phyloP scores from a whole-genome alignment of 768 basidiomycete species.

The Suillus cothurnatus region DNA sequence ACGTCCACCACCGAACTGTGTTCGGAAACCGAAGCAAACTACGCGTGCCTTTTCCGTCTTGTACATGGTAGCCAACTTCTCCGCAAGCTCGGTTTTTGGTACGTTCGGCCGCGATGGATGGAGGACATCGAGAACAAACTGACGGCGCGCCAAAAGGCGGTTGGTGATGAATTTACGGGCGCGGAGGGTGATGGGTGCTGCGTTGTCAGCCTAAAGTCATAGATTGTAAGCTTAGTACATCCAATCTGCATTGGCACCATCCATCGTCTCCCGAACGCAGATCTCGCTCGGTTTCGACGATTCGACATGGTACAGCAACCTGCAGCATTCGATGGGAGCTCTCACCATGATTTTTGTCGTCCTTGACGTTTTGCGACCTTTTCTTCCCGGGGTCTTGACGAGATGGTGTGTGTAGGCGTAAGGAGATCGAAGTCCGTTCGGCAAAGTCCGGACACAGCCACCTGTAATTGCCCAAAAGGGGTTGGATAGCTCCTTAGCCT shows the following conservation, averaged over 20 bases:
- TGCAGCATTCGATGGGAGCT: constrained; percentile 21
- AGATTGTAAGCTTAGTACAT: constrained; percentile 26
- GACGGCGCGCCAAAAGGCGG: constrained; percentile 92
- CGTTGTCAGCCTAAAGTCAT: constrained; percentile 63
- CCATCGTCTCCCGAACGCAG: constrained; percentile 21
- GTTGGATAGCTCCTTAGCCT: background rate
- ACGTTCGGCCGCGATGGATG: constrained; percentile 97
- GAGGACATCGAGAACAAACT: constrained; percentile 93
- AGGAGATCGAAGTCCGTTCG: constrained; percentile 40
- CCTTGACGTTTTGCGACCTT: constrained; percentile 21
- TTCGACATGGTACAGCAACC: constrained; percentile 9
- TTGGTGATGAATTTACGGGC: constrained; percentile 99
- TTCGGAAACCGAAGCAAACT: constrained; percentile 92
- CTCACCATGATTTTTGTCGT: constrained; percentile 41
- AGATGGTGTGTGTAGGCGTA: constrained; percentile 16
- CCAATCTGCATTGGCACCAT: constrained; percentile 24
- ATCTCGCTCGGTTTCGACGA: constrained; percentile 12
- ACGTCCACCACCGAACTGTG: constrained; percentile 97
- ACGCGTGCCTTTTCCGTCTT: constrained; percentile 91
- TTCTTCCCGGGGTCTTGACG: constrained; percentile 33
- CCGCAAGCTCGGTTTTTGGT: constrained; percentile 86
- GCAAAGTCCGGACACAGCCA: constrained; percentile 44
- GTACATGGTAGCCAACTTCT: constrained; percentile 91
- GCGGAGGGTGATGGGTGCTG: constrained; percentile 91
- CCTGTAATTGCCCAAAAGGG: constrained; percentile 7